Percentiles rank a stretch among this genome's conserved stretches.
These are phyloP conservation scores for Blastobotrys terrestris DNA, from an alignment of 805 yeast genomes.

Conservation along the genomic window DNA sequence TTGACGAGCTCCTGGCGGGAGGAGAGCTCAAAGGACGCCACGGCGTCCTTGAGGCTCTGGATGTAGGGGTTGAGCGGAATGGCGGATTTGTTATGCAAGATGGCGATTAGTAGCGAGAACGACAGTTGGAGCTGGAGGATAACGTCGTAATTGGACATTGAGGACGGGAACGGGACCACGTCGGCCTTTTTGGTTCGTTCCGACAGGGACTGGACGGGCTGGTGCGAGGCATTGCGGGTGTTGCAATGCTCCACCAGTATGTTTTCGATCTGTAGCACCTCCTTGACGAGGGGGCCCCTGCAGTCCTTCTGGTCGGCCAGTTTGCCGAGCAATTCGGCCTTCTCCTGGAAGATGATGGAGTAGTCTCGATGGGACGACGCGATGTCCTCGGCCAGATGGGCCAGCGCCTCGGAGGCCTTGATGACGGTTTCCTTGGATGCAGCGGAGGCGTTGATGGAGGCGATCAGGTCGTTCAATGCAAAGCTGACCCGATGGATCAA, in stretches of 20 bases:
- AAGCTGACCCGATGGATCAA: conserved; percentile 19
- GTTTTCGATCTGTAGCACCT: conserved; percentile 19
- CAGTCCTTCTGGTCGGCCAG: conserved; percentile 11
- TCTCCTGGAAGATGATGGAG: conserved; percentile 13
- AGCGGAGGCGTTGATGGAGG: conserved; percentile 21
- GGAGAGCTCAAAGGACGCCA: conserved; percentile 9
- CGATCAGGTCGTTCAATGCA: conserved; percentile 25
- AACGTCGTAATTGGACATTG: conserved; percentile 2
- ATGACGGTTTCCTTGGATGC: conserved; percentile 19
- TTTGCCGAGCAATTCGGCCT: conserved; percentile 13
- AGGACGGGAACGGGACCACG: conserved; percentile 8
- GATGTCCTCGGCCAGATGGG: conserved; percentile 15
- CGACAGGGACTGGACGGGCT: not conserved
- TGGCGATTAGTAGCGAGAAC: conserved; percentile 19
- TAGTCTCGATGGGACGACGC: conserved; percentile 10
- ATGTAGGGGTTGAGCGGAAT: conserved; percentile 22
- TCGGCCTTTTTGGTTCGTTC: not conserved
- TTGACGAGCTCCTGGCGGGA: conserved; percentile 15
- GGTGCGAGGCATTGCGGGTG: conserved; percentile 2
- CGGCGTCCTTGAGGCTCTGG: conserved; percentile 15
- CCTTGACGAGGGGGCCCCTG: conserved; percentile 16
- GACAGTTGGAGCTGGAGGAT: conserved; percentile 19
- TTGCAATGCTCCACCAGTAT: conserved; percentile 20
- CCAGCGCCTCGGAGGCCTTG: conserved; percentile 14
- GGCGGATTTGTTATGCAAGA: conserved; percentile 17